Conservation (phyloP, 306 rosid species). For the Benincasa hispida region DNA sequence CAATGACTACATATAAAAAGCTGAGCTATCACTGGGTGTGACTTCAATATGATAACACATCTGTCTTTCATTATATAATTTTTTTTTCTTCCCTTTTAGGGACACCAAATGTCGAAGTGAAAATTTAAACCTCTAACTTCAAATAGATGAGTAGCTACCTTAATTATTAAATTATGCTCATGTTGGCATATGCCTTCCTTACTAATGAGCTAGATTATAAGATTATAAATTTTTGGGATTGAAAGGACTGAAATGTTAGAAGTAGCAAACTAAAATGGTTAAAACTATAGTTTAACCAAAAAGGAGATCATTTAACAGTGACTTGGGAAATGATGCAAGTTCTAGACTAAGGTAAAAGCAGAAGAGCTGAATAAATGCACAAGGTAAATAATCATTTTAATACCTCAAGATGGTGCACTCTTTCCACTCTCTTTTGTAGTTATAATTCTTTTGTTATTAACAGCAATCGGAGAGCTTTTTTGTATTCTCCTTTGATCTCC, state of each 20-base stretch:
- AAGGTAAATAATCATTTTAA: not conserved
- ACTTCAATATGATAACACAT: not conserved
- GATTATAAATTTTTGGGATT: not conserved
- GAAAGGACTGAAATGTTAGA: not conserved
- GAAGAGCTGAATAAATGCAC: not conserved
- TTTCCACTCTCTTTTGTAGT: slow-evolving; percentile 3
- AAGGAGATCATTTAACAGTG: not conserved
- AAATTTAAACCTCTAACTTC: not conserved
- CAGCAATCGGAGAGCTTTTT: not conserved
- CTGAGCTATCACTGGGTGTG: not conserved
- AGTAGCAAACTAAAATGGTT: not conserved
- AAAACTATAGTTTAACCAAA: not conserved
- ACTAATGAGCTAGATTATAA: not conserved
- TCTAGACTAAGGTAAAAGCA: not conserved
- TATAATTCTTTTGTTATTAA: not conserved
- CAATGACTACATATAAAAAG: not conserved
- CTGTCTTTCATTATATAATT: not conserved
- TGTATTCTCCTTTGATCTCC: slow-evolving; percentile 8
- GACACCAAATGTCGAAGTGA: not conserved
- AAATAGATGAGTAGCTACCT: not conserved
- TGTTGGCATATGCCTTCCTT: not conserved
- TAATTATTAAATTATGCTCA: not conserved
- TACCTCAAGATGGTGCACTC: slow-evolving; percentile 6
- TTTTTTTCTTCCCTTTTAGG: not conserved
- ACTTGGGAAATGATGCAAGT: not conserved